phyloP scores from a whole-genome alignment of 2,329 filamentous ascomycete species.

The Pseudogymnoascus sp. region DNA sequence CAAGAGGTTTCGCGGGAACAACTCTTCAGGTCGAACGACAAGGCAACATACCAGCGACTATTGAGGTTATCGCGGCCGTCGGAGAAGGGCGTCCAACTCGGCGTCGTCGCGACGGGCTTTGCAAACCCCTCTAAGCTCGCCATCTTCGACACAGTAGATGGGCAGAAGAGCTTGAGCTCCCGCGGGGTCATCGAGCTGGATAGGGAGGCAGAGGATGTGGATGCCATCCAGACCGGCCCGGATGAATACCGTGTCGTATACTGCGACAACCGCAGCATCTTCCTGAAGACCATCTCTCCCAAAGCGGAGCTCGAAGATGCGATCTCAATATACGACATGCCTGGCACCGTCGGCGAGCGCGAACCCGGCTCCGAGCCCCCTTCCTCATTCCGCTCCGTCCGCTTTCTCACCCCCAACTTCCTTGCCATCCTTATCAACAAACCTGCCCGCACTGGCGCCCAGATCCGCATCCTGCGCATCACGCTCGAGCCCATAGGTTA shows the following conservation, averaged over 20 bases:
- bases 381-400: constrained; percentile 49
- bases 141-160: constrained; percentile 61
- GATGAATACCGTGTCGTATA: constrained; percentile 66
- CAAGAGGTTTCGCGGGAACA: constrained; percentile 44
- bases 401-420: constrained; percentile 51
- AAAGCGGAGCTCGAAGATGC: constrained; percentile 40
- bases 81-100: constrained; percentile 54
- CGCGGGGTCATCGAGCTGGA: constrained; percentile 43
- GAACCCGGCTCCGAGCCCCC: constrained; percentile 36
- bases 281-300: constrained; percentile 36
- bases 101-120: constrained; percentile 70
- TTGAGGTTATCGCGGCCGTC: constrained; percentile 45
- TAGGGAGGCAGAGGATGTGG: constrained; percentile 59
- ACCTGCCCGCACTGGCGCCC: constrained; percentile 48
- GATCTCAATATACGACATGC: constrained; percentile 48
- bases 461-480: constrained; percentile 49
- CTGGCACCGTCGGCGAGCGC: constrained; percentile 28
- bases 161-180: constrained; percentile 41
- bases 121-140: constrained; percentile 70
- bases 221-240: constrained; percentile 55
- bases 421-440: constrained; percentile 51
- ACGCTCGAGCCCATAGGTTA: constrained; percentile 23
- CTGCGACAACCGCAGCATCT: constrained; percentile 69
- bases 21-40: constrained; percentile 43
- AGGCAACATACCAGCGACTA: constrained; percentile 52